Base-by-base conservation (phyloP, 1,284 basidiomycete genomes). In the Ustilago bromivora region DNA sequence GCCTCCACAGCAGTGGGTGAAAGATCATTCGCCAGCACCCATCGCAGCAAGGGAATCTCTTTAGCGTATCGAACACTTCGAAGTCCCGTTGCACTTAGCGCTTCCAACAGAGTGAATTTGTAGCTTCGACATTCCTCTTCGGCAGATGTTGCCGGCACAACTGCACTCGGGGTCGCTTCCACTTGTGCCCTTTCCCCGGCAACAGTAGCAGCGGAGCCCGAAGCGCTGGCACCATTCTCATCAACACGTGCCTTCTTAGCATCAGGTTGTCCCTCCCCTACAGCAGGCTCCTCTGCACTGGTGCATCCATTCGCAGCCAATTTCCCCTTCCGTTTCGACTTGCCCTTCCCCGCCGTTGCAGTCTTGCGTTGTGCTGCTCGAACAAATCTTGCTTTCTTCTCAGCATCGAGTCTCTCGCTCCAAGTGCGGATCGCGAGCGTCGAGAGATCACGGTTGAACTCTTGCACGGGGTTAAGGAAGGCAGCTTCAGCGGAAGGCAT, bases 381-480 rank as follows among this genome's bases (percentile, higher is more conserved):
- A 61, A 87, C 88, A 89, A 91, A 92, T 81, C 89, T 90, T 71
- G 87, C 88, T 84, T 91, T 89, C 86, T 92, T 92, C 71, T 89
- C 88, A 76, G 88, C 89, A 84, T 94, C 91, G 73, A 91, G 82
- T 51, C 91, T 89, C 79, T 95, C 91, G 70, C 92, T 91, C 94
- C 94, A 97, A 1, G 91, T 90, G 17, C 90, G 89, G 71, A 99
- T 98, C 72, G 92, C 93, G 8, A 95, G 93, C 40, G 97, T 92
- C 76, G 93, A 95, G 61, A 95, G 87, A 87, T 99, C 96, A 51
- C 97, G 90, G 87, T 99, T 99, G 89, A 98, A 99, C 87, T 99
- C 95, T 84, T 99, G 96, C 8, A 98, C 93, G 2, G 97, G 96
- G 85, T 99, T 99, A 68, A 99, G 88, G 87, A 99, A 99, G n/a